Evolutionary conservation across 257 asterid species (phyloP).

Genomic region (Vinca minor): DNA sequence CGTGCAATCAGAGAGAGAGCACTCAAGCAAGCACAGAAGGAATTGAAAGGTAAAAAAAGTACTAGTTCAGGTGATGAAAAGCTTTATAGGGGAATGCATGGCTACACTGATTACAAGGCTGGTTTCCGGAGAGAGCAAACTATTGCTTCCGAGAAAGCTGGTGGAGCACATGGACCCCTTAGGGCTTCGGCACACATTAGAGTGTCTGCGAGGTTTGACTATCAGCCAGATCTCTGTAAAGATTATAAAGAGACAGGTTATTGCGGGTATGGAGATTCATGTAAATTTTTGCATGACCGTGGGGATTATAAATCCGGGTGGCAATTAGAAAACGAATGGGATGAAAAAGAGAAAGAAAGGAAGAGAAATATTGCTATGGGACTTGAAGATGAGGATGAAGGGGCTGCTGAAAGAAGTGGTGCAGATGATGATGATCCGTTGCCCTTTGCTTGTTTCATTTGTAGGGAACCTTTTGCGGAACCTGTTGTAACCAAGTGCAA

Average conservation of each 20-base stretch:
- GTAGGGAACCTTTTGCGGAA: constrained; percentile 80
- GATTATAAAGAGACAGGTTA: constrained; percentile 94
- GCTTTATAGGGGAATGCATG: constrained; percentile 67
- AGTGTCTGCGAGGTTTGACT: constrained; percentile 90
- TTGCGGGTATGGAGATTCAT: constrained; percentile 94
- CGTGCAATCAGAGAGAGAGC: constrained; percentile 75
- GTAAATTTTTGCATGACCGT: constrained; percentile 94
- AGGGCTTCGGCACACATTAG: constrained; percentile 92
- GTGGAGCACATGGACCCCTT: constrained; percentile 88
- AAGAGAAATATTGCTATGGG: constrained; percentile 54
- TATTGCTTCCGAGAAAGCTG: constrained; percentile 83
- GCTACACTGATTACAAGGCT: constrained; percentile 85
- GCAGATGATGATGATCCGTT: constrained; percentile 66
- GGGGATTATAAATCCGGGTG: constrained; percentile 98
- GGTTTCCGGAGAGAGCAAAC: constrained; percentile 92
- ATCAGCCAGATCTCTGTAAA: constrained; percentile 94
- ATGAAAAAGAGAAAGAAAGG: constrained; percentile 71
- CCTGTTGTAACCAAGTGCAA: constrained; percentile 91
- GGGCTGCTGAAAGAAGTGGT: constrained; percentile 40
- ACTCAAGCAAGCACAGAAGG: constrained; percentile 63
- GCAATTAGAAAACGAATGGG: constrained; percentile 95
- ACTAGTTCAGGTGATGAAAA: constrained; percentile 49
- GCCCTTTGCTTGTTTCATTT: constrained; percentile 91
- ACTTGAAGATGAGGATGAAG: constrained; percentile 46
- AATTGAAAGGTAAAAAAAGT: constrained; percentile 59